phyloP scores from a whole-genome alignment of 805 yeast genomes.

The Teunomyces cretensis region DNA sequence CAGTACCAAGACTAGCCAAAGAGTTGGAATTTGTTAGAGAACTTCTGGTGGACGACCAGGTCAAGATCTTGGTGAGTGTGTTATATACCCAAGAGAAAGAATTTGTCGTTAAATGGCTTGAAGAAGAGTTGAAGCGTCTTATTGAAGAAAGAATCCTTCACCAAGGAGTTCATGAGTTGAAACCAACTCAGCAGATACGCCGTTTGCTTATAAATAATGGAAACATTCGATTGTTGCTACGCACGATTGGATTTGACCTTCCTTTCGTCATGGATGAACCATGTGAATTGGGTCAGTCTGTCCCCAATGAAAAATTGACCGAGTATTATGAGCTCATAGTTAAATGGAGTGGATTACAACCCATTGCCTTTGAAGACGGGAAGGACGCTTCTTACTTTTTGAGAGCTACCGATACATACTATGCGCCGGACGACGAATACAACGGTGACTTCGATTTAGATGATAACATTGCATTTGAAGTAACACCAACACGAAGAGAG shows the following conservation, averaged over 20 bases:
- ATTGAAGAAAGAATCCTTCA: constrained; percentile 17
- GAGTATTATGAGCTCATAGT: constrained; percentile 37
- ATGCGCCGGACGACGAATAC: constrained; percentile 14
- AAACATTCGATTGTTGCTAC: constrained; percentile 44
- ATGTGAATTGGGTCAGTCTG: constrained; percentile 36
- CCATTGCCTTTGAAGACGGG: constrained; percentile 34
- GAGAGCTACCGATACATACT: constrained; percentile 22
- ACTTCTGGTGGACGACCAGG: constrained; percentile 44
- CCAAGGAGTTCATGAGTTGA: constrained; percentile 8
- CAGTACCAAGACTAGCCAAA: constrained; percentile 32
- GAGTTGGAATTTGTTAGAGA: constrained; percentile 31
- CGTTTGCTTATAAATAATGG: constrained; percentile 47
- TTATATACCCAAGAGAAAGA: constrained; percentile 45
- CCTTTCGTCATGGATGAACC: constrained; percentile 40
- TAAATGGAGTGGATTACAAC: constrained; percentile 41
- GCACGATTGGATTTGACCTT: constrained; percentile 44
- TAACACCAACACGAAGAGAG: constrained; percentile 7
- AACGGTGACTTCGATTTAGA: constrained; percentile 24
- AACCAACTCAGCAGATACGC: constrained; percentile 16
- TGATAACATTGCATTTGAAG: constrained; percentile 18
- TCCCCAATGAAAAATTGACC: constrained; percentile 30
- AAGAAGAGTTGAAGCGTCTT: constrained; percentile 34
- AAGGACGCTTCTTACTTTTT: constrained; percentile 35
- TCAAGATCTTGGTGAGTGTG: constrained; percentile 51
- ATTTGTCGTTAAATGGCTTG: constrained; percentile 44